Percentiles rank a stretch among this genome's conserved stretches.
Conservation (phyloP, 2,329 filamentous ascomycete genomes). For the Cordyceps cicadae region DNA sequence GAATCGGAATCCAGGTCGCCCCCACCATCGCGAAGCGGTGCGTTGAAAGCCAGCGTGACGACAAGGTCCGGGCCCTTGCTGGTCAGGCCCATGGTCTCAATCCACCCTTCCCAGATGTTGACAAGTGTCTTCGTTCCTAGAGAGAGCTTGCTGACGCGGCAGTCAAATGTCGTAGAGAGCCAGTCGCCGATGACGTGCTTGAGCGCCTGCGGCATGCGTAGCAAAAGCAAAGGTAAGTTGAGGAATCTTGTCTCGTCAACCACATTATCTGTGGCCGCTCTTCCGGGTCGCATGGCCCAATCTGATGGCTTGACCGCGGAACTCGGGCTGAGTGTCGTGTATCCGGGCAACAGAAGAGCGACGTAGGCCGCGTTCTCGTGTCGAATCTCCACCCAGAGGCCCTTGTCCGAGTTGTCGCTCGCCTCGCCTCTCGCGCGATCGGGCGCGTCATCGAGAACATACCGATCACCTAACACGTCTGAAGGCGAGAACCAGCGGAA, state of each 20-base stretch:
- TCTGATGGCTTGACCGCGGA: slow-evolving; percentile 5
- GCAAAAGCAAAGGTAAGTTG: slow-evolving; percentile 42
- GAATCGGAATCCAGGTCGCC: slow-evolving; percentile 10
- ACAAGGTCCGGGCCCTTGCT: slow-evolving; percentile 36
- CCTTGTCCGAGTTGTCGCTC: slow-evolving; percentile 21
- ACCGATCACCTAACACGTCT: slow-evolving; percentile 24
- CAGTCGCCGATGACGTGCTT: slow-evolving; percentile 43
- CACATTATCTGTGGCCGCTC: not conserved
- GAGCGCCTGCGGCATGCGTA: slow-evolving; percentile 47
- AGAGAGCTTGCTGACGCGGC: slow-evolving; percentile 41
- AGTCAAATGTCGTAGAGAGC: slow-evolving; percentile 46
- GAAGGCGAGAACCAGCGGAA: slow-evolving; percentile 37
- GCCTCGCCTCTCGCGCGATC: slow-evolving; percentile 13
- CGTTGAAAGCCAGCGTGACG: slow-evolving; percentile 43
- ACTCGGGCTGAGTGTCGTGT: slow-evolving; percentile 11
- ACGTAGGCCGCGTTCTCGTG: slow-evolving; percentile 46
- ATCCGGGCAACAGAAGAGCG: slow-evolving; percentile 41
- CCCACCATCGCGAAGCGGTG: slow-evolving; percentile 23
- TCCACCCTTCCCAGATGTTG: slow-evolving; percentile 43
- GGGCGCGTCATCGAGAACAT: slow-evolving; percentile 14
- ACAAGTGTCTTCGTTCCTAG: slow-evolving; percentile 44
- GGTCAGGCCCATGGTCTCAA: slow-evolving; percentile 29
- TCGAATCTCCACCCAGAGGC: slow-evolving; percentile 38
- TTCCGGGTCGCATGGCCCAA: slow-evolving; percentile 18
- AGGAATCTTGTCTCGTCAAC: slow-evolving; percentile 23